Conservation (phyloP, 768 basidiomycete species). For the Agrocybe chaxingu region DNA sequence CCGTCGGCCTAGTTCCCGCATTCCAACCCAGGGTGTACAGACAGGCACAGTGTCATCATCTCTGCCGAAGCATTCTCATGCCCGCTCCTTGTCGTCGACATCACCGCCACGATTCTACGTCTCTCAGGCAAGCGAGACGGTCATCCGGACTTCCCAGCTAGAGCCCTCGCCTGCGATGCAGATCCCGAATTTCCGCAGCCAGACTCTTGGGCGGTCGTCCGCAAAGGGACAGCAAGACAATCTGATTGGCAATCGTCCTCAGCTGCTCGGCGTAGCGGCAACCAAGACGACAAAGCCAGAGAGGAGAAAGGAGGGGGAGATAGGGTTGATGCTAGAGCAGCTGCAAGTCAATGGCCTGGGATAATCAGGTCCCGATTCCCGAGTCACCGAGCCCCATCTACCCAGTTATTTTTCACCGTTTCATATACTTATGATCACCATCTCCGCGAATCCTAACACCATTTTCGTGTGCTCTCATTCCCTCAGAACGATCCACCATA, state of each 20-base stretch:
- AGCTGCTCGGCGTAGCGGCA: background rate
- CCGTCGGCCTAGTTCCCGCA: constrained; percentile 6
- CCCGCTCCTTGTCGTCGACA: constrained; percentile 23
- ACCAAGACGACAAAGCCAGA: too few species aligned
- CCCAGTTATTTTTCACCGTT: too few species aligned
- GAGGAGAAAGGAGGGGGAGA: too few species aligned
- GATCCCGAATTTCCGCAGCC: constrained; percentile 31
- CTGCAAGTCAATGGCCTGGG: too few species aligned
- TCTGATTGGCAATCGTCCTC: background rate
- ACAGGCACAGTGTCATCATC: constrained; percentile 9
- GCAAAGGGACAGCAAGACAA: constrained; percentile 7
- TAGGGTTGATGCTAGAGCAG: too few species aligned
- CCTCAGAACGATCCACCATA: too few species aligned
- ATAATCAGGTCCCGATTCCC: too few species aligned
- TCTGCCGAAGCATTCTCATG: constrained; percentile 15
- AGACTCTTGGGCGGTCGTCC: constrained; percentile 17
- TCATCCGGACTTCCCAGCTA: constrained; percentile 46
- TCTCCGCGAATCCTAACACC: too few species aligned
- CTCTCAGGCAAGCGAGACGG: constrained; percentile 29
- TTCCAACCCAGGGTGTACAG: constrained; percentile 5
- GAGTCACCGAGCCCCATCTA: too few species aligned
- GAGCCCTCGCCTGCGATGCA: constrained; percentile 55
- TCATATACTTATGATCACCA: too few species aligned
- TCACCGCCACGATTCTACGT: constrained; percentile 32
- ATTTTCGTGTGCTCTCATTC: too few species aligned